Conservation (phyloP, 2,329 filamentous ascomycete species). For the Microcera coccophila region DNA sequence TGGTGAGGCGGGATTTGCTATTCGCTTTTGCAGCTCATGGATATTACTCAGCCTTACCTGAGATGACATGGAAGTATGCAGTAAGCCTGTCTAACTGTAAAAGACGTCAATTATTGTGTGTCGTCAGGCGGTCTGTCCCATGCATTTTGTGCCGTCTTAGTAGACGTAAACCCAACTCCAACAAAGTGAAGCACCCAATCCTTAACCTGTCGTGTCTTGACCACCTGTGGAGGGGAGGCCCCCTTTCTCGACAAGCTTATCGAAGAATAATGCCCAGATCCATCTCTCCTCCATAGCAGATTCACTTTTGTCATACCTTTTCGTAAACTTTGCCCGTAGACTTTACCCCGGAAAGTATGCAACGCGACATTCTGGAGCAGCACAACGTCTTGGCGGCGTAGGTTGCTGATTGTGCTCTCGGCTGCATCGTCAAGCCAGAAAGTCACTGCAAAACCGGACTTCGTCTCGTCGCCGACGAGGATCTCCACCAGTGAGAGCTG, state of each 20-base stretch:
- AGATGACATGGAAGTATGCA: too few species aligned
- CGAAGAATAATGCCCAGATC: slow-evolving; percentile 54
- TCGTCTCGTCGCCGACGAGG: slow-evolving; percentile 80
- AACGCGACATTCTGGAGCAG: slow-evolving; percentile 77
- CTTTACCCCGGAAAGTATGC: slow-evolving; percentile 67
- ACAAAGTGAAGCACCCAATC: slow-evolving; percentile 76
- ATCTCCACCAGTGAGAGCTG: slow-evolving; percentile 68
- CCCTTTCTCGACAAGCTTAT: slow-evolving; percentile 41
- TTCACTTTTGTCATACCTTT: slow-evolving; percentile 66
- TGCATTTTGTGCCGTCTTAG: slow-evolving; percentile 16
- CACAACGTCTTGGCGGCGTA: slow-evolving; percentile 72
- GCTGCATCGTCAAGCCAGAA: slow-evolving; percentile 65
- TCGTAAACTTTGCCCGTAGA: slow-evolving; percentile 80
- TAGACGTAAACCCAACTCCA: slow-evolving; percentile 31
- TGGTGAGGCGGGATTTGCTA: too few species aligned
- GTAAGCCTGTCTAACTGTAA: too few species aligned
- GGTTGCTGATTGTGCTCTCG: slow-evolving; percentile 33
- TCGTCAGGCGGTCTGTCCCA: slow-evolving; percentile 43
- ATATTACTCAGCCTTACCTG: too few species aligned
- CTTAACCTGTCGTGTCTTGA: slow-evolving; percentile 63
- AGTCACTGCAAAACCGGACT: slow-evolving; percentile 72
- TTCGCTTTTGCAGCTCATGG: too few species aligned
- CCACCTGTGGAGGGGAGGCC: slow-evolving; percentile 47
- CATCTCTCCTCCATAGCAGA: slow-evolving; percentile 55
- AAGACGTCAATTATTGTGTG: slow-evolving; percentile 31